Evolutionary conservation across 257 asterid species (phyloP), one percentile per base, ranked within the genome.

Genomic region (Solanum arcanum): DNA sequence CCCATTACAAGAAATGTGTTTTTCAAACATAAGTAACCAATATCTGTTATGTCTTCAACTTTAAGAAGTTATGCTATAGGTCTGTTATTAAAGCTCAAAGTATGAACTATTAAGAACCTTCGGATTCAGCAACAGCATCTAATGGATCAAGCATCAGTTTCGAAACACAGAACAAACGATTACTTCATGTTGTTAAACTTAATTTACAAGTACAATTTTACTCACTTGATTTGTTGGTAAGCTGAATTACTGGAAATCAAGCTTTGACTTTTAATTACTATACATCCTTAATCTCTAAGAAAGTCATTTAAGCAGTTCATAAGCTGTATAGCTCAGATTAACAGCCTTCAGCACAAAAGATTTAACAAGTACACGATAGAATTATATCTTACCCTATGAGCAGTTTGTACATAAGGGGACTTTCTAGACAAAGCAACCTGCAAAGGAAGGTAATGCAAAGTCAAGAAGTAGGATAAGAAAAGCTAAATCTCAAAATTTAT

Each of bases 391-490:
- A 97, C 99, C 90, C 99, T 92, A 86, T 97, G 99, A 88, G 99
- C 98, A 39, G 99, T 97, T 90, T 96, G 99, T 64, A 97, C 98
- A 74, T 97, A 97, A 72, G 99, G 99, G 86, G 99, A 97, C 92
- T 97, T 97, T 88, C 99, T 95, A 88, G 99, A 97, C 87, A 97
- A 91, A 82, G 99, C 99, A 93, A 97, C 99, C 99, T 97, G 89
- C 60, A 83, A 93, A 84, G 86, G 88, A 69, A 87, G 83, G 87
- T 52, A 46, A 68, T 23, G 29, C 44, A 81, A 87, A 69, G 60
- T 82, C 20, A 49, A 77, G 62, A 80, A 60, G 82, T 75, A 74
- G 87, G 81, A 76, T 41, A 80, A 35, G 76, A 78, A 73, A 46
- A 66, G 60, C n/a, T 12, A 72, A 84, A 90, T 5, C 49, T 31